Evolutionary conservation across 2,329 filamentous ascomycete species (phyloP).

Genomic region (Helotiales sp.): DNA sequence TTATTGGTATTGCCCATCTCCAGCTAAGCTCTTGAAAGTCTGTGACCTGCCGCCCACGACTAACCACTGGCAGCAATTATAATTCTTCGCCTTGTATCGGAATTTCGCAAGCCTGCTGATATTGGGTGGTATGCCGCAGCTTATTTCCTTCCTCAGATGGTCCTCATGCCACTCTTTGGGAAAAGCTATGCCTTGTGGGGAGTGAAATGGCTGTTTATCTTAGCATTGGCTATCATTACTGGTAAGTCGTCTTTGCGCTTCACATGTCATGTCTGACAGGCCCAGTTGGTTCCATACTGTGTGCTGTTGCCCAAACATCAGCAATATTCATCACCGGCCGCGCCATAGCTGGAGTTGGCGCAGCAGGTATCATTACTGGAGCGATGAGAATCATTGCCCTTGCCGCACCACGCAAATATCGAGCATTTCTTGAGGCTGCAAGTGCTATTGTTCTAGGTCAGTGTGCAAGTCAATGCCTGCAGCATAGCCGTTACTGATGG

Average conservation of each 20-base stretch:
- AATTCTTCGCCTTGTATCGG: conserved; percentile 3
- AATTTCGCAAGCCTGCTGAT: conserved; percentile 8
- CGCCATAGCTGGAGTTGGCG: conserved; percentile 37
- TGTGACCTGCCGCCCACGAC: neutral
- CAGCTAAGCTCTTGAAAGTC: too few species aligned
- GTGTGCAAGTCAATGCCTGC: neutral
- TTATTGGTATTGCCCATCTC: conserved; percentile 11
- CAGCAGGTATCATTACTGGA: conserved; percentile 36
- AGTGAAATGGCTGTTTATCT: conserved; percentile 6
- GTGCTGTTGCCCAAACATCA: neutral
- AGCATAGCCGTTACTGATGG: neutral
- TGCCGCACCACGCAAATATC: conserved; percentile 1
- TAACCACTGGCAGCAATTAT: conserved; percentile 8
- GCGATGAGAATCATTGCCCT: conserved; percentile 13
- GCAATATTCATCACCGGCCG: conserved; percentile 30
- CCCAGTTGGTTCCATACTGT: conserved; percentile 11
- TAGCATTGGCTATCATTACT: neutral
- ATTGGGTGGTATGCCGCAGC: conserved; percentile 14
- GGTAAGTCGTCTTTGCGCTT: neutral
- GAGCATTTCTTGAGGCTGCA: conserved; percentile 6
- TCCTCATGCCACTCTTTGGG: conserved; percentile 7
- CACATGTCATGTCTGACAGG: too few species aligned
- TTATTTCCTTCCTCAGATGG: conserved; percentile 6
- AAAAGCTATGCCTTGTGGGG: conserved; percentile 8
- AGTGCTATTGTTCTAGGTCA: conserved; percentile 5